phyloP scores from a whole-genome alignment of 805 yeast genomes.

The Sugiyamaella qingdaonensis region DNA sequence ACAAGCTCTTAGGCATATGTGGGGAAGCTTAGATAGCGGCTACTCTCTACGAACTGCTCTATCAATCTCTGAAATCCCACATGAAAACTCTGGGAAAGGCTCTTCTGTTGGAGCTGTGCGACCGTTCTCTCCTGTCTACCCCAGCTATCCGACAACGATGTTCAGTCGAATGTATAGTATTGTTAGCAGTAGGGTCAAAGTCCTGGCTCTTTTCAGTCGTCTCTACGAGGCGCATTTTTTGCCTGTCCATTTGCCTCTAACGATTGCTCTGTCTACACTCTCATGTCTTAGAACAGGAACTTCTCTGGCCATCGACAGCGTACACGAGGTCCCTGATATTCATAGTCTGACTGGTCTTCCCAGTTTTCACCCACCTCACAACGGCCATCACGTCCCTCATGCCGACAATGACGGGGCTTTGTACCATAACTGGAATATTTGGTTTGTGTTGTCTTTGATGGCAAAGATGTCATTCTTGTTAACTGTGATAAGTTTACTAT shows the following conservation, averaged over 20 bases:
- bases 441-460: neutral
- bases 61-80: neutral
- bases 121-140: neutral
- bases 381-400: neutral
- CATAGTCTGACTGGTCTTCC: neutral
- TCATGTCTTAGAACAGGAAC: neutral
- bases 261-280: neutral
- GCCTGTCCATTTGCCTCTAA: neutral
- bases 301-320: neutral
- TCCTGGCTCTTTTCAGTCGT: neutral
- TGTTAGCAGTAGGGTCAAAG: neutral
- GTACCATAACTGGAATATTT: neutral
- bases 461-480: neutral
- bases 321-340: neutral
- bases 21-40: slow-evolving; percentile 5
- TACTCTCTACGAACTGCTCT: neutral
- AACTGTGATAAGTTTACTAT: neutral
- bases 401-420: neutral
- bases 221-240: slow-evolving; percentile 1
- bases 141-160: neutral
- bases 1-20: slow-evolving; percentile 3
- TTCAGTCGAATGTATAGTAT: neutral
- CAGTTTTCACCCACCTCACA: neutral
- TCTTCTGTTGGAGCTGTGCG: neutral
- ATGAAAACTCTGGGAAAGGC: neutral